A percentile compares a stretch with the other conserved stretches of the same genome.
Evolutionary conservation across 208 protist genomes (phyloP).

Genomic region (Trypanosoma brucei): DNA sequence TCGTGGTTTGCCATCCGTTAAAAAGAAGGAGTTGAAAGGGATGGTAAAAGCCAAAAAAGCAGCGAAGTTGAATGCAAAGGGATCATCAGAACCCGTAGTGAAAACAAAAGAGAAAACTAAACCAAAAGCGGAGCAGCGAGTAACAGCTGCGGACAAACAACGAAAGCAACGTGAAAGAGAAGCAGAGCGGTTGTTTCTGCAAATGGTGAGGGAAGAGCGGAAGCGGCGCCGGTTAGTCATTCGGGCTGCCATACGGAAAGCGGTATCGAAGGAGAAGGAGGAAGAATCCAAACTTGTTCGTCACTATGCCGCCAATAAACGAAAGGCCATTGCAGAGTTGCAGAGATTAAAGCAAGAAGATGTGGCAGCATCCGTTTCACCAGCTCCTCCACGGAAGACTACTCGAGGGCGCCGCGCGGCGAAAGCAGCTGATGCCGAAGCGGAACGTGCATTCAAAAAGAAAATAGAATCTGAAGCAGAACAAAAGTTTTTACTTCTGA

Average conservation of each 20-base stretch:
- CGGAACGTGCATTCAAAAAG: neutral
- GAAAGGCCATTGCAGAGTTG: slow-evolving; percentile 20
- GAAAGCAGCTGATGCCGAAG: neutral
- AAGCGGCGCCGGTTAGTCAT: slow-evolving; percentile 16
- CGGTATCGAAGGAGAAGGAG: slow-evolving; percentile 4
- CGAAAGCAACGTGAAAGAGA: slow-evolving; percentile 14
- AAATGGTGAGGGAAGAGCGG: slow-evolving; percentile 16
- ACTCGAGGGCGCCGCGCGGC: too few species aligned
- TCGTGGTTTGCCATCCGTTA: neutral
- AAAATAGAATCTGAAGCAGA: slow-evolving; percentile 16
- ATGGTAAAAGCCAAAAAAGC: neutral
- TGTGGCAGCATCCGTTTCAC: neutral
- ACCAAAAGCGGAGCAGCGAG: neutral
- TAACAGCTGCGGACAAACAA: neutral
- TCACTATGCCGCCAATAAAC: slow-evolving; percentile 26
- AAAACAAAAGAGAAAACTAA: neutral
- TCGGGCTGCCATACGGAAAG: slow-evolving; percentile 9
- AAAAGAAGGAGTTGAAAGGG: neutral
- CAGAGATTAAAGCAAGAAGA: slow-evolving; percentile 12
- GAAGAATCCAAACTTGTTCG: slow-evolving; percentile 13
- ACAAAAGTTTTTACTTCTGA: slow-evolving; percentile 10
- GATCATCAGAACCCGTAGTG: neutral
- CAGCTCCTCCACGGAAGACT: too few species aligned
- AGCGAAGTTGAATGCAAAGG: neutral
- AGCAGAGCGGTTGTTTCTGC: slow-evolving; percentile 25